A percentile compares a stretch with the other conserved stretches of the same genome.
phyloP scores from a whole-genome alignment of 176 grass and related monocot species.

The Rhynchospora pubera region DNA sequence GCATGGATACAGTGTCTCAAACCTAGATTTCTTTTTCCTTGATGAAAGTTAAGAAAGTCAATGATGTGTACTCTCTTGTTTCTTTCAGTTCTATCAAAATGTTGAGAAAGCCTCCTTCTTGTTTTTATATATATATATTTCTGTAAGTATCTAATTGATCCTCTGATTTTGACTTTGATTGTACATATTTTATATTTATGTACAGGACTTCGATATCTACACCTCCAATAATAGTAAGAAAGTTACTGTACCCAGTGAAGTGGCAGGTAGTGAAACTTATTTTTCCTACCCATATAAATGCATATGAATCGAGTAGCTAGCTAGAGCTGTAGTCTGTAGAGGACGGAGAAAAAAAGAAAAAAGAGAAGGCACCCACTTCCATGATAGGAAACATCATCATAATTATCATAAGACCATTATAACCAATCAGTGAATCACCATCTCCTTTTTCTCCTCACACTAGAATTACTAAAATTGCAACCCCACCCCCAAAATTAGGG shows the following conservation, averaged over 20 bases:
- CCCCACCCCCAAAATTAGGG: constrained; percentile 7
- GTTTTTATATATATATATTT: neutral
- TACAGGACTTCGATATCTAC: neutral
- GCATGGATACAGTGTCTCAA: neutral
- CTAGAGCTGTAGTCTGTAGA: neutral
- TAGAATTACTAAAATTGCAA: neutral
- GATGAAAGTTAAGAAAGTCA: neutral
- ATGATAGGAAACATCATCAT: constrained; percentile 9
- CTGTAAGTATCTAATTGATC: neutral
- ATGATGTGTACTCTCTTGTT: neutral
- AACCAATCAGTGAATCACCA: constrained; percentile 6
- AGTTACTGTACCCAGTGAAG: neutral
- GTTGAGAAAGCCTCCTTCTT: neutral
- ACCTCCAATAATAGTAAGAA: neutral
- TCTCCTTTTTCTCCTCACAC: neutral
- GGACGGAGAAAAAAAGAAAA: neutral
- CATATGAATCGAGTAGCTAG: neutral
- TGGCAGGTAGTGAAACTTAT: neutral
- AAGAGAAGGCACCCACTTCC: neutral
- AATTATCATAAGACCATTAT: constrained; percentile 8
- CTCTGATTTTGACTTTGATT: neutral
- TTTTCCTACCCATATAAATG: neutral
- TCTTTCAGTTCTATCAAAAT: neutral
- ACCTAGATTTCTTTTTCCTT: neutral
- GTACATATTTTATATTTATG: neutral